A percentile compares a stretch with the other conserved stretches of the same genome.
Evolutionary conservation across 345 rosid species (phyloP).

Genomic region (Dipteronia sinensis): DNA sequence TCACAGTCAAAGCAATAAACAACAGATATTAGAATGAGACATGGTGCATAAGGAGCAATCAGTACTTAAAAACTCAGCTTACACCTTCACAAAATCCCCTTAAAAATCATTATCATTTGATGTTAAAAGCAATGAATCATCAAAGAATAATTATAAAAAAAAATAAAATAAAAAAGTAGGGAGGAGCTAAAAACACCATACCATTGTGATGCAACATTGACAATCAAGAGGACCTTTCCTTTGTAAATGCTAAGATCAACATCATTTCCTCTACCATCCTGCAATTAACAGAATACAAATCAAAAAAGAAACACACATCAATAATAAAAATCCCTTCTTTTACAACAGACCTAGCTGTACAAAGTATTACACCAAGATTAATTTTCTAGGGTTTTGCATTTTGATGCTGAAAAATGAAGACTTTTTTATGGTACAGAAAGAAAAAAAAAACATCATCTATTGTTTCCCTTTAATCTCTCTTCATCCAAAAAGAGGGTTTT

Average conservation of each 20-base stretch:
- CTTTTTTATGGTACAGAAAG: not conserved
- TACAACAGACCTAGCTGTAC: no score
- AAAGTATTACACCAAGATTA: not conserved
- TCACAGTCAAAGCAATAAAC: constrained; percentile 19
- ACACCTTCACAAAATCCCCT: not conserved
- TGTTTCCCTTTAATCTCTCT: not conserved
- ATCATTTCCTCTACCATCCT: constrained; percentile 83
- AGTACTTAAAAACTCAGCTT: not conserved
- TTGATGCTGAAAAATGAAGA: no score
- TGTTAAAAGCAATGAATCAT: no score
- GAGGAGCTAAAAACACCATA: constrained; percentile 15
- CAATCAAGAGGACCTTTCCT: constrained; percentile 87
- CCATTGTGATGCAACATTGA: constrained; percentile 99
- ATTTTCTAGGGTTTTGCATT: no score
- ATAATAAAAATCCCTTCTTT: not conserved
- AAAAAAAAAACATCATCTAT: no score
- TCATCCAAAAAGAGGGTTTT: not conserved
- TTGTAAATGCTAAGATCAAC: constrained; percentile 75
- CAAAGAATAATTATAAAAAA: no score
- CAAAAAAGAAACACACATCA: not conserved
- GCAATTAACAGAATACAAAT: constrained; percentile 14
- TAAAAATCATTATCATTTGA: no score
- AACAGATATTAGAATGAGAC: not conserved
- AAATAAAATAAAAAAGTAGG: no score
- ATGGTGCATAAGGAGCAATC: not conserved